Base-by-base conservation (phyloP, 371 early-diverging fungal species). In the Mucor irregularis region DNA sequence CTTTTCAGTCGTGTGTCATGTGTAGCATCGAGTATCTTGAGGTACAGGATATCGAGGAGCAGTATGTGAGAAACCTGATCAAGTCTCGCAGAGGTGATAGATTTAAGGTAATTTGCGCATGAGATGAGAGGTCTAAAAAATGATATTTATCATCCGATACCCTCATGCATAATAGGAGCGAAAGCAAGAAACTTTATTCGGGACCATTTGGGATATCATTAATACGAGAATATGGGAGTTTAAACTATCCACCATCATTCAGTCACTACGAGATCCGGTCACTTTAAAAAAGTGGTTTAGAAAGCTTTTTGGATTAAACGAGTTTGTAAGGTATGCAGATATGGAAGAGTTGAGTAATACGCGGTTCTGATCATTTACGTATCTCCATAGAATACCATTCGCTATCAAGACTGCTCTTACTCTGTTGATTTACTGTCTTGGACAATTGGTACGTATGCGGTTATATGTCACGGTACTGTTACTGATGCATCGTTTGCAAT, bases 371-470 rank as follows among this genome's bases (percentile, higher is more conserved):
- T n/a, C n/a, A n/a, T n/a, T n/a, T n/a, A n/a, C n/a, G n/a, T n/a
- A n/a, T n/a, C n/a, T n/a, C n/a, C n/a, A 21, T 38, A 75, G 76
- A 25, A 68, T 78, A 34, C 79, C 79, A 0, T 71, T 70, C 47
- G 54, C 68, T 6, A 69, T 78, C 14, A 78, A 75, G 25, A 57
- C 61, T 5, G 66, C 79, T 0, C 38, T 78, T 19, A 64, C 68
- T 0, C 54, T 78, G 3, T 35, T 78, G 5, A 1, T 72, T 3
- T 73, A 73, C 22, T 75, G 76, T 22, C 52, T 73, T 16, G 62
- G 56, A 17, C 79, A 78, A 52, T 39, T 78, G 68, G 75, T 73
- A 71, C 38, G 51, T 31, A 22, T 13, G 11, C 11, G 30, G 1
- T 17, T 13, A n/a, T 24, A 5, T 21, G 26, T n/a, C n/a, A n/a